Evolutionary conservation across 202 grass and related monocot genomes (phyloP), one percentile per base, ranked within the genome.

Genomic region (Musa balbisiana): DNA sequence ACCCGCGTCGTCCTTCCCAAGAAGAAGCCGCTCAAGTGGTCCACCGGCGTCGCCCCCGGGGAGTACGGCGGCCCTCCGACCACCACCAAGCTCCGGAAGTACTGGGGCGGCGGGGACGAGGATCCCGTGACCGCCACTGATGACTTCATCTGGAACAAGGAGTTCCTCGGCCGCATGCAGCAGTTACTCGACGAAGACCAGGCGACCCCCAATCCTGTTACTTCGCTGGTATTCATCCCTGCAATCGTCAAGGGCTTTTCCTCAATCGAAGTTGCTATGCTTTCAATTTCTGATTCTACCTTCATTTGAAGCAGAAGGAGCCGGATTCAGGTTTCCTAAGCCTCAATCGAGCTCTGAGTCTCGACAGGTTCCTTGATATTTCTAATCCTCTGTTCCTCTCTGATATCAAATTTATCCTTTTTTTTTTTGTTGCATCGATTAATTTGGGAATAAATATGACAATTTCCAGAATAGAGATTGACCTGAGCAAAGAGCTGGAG

Each of bases 101-200:
- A 92, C 83, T 96, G 84, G 88, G 82, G 85, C 82, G 95, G 95
- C 73, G 87, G 88, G 54, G 91, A 99, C 72, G 87, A 76, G 76
- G 95, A 99, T 82, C 95, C 95, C 70, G 85, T 99, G 70, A 85
- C 79, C 53, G 83, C 82, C 91, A 99, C 82, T 9, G 88, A 99
- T 72, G 85, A 88, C 67, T 99, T 99, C 83, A 99, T 99, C 77
- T 99, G 95, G 95, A 99, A 94, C 86, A 99, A 99, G 87, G 84
- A 99, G 68, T 98, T 98, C 85, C 77, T 91, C 58, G 80, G 87
- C 79, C 69, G 80, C 75, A 90, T 99, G 91, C 70, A 88, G 76
- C 91, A 83, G 70, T 77, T 99, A 63, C 12, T 99, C 76, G 71
- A 67, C 79, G 21, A 73, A 54, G 75, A 78, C 72, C 67, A 81